Evolutionary conservation across 441 rosid species (phyloP).

Genomic region (Metrosideros polymorpha): DNA sequence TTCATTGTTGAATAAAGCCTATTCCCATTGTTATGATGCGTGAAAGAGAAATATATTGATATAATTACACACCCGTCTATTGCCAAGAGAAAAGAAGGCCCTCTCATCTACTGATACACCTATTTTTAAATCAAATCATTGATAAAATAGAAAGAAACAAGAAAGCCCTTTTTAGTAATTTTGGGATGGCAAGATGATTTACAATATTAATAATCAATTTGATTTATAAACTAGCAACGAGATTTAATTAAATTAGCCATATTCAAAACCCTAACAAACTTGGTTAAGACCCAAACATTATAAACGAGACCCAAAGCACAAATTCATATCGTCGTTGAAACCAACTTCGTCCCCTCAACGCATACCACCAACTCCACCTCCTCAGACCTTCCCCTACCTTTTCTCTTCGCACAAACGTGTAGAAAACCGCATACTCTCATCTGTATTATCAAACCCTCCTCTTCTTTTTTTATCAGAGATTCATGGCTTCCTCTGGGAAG

Average conservation of each 20-base stretch:
- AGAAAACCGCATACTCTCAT: neutral
- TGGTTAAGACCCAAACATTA: neutral
- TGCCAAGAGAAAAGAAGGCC: neutral
- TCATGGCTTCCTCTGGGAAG: neutral
- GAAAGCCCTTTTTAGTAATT: neutral
- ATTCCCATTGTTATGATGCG: neutral
- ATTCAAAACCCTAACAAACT: neutral
- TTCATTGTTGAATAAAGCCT: neutral
- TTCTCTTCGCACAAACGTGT: neutral
- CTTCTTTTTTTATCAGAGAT: neutral
- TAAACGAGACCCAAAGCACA: neutral
- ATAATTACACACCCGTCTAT: neutral
- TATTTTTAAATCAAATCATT: neutral
- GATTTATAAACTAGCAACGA: neutral
- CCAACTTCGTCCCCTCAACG: neutral
- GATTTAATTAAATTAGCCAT: neutral
- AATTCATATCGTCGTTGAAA: neutral
- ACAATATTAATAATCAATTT: neutral
- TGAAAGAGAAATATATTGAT: neutral
- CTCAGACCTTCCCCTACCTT: neutral
- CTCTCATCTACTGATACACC: neutral
- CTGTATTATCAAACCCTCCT: neutral
- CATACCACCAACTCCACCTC: neutral
- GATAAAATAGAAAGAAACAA: neutral
- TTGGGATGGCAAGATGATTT: neutral